Conservation (phyloP, 345 rosid genomes). For the Rhizophora apiculata region DNA sequence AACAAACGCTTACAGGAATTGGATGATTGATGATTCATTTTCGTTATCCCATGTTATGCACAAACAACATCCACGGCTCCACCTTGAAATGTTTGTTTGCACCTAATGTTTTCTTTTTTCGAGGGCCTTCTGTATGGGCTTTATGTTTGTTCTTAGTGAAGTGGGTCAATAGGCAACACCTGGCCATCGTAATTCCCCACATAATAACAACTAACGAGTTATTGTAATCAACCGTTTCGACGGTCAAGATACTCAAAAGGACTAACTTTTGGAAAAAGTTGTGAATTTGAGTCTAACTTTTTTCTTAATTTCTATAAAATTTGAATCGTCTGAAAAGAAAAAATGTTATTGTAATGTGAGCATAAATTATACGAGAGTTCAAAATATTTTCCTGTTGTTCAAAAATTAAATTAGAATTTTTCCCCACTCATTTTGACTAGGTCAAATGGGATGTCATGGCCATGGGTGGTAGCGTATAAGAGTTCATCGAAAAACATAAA, state of each 20-base stretch:
- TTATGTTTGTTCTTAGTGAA: not conserved
- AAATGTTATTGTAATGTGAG: not conserved
- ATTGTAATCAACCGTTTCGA: no score
- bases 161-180: not conserved
- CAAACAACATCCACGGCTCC: no score
- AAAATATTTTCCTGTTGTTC: not conserved
- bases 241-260: no score
- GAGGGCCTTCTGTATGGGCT: not conserved
- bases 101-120: no score
- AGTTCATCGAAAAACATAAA: constrained; percentile 13
- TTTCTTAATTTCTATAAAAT: no score
- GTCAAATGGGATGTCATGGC: constrained; percentile 15
- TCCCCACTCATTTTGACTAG: constrained; percentile 22
- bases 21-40: no score
- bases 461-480: not conserved
- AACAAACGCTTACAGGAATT: no score
- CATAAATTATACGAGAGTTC: not conserved
- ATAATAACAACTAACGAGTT: not conserved
- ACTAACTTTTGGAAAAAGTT: no score
- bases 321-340: no score
- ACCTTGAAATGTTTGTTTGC: no score
- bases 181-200: not conserved
- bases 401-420: not conserved
- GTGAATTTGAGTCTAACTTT: no score
- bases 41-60: no score